Base-by-base conservation (phyloP, 2,329 filamentous ascomycete species). In the Talaromyces amestolkiae region DNA sequence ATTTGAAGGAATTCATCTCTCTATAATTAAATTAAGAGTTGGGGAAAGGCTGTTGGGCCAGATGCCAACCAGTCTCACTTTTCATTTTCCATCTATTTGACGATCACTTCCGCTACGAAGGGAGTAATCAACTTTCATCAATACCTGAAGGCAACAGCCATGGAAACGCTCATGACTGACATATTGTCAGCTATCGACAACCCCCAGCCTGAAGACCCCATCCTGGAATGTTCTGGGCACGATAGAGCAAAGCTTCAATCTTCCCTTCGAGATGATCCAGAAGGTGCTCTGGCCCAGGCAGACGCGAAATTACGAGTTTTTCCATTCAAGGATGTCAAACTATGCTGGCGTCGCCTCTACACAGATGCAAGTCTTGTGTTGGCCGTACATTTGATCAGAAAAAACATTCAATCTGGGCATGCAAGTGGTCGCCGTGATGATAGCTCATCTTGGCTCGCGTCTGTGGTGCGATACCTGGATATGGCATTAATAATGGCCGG, bases 401-500 rank as follows among this genome's bases (percentile, higher is more conserved):
- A 69, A 7, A 69, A 71, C 33, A 71, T 70, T 31, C 33, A 62
- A 66, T 3, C 51, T 69, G 9, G 66, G 69, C 15, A n/a, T 51
- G 13, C 43, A 54, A 54, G 63, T 27, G 37, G 3, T 22, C 19
- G 5, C 27, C 31, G 35, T 37, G 43, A 51, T 24, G 35, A 43
- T n/a, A n/a, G 15, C 9, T 17, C 27, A n/a, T 35, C 78, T 37
- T 86, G 82, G 77, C 73, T 93, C 3, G 82, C 86, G 39, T 75
- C 82, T 1, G 81, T 90, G 1, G 85, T 96, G 39, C 83, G 84
- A 62, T 78, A 84, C 1, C 82, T 98, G 1, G 93, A 97, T 71
- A 87, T 88, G 75, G 89, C 90, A 0, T 77, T 96, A 53, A 91
- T 96, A 54, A 85, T 93, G 63, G 86, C 91, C 0, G 91, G 90